Evolutionary conservation across 2,329 filamentous ascomycete genomes (phyloP).

Genomic region (Pseudopithomyces chartarum): DNA sequence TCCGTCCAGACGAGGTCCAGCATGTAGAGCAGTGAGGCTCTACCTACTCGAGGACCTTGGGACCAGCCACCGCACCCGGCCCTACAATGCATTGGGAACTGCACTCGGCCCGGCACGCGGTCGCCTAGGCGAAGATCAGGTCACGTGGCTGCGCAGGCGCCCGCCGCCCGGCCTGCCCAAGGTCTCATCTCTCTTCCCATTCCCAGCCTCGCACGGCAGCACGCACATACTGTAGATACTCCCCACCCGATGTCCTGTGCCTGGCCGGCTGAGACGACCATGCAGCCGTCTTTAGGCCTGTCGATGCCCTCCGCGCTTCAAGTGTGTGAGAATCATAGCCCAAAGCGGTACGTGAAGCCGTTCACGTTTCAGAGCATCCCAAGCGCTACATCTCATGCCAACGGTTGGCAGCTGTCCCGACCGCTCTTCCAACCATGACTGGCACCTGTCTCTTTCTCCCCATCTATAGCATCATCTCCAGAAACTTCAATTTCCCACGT

Average conservation of each 20-base stretch:
- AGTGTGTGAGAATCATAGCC: constrained; percentile 41
- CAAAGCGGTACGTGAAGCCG: constrained; percentile 42
- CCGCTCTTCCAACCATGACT: constrained; percentile 29
- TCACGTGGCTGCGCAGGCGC: too few relatives aligned
- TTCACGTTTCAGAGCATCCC: constrained; percentile 40
- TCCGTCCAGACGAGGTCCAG: too few relatives aligned
- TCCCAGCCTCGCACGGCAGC: constrained; percentile 9
- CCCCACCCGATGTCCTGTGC: constrained; percentile 16
- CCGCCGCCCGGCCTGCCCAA: not conserved
- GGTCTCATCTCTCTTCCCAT: constrained; percentile 6
- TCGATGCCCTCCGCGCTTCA: constrained; percentile 45
- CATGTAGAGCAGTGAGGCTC: too few relatives aligned
- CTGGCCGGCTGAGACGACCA: constrained; percentile 37
- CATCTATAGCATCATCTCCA: constrained; percentile 27
- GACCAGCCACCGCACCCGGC: too few relatives aligned
- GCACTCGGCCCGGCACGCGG: too few relatives aligned
- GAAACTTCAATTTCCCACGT: constrained; percentile 30
- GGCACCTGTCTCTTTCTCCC: constrained; percentile 29
- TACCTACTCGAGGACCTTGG: too few relatives aligned
- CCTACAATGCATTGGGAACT: too few relatives aligned
- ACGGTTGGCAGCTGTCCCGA: constrained; percentile 39
- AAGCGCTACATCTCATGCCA: constrained; percentile 41
- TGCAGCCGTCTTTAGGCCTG: constrained; percentile 22
- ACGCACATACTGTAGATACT: constrained; percentile 7
- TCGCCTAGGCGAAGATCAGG: not conserved